Evolutionary conservation across 2,329 filamentous ascomycete genomes (phyloP).

Genomic region (Alternaria angustiovoidea): DNA sequence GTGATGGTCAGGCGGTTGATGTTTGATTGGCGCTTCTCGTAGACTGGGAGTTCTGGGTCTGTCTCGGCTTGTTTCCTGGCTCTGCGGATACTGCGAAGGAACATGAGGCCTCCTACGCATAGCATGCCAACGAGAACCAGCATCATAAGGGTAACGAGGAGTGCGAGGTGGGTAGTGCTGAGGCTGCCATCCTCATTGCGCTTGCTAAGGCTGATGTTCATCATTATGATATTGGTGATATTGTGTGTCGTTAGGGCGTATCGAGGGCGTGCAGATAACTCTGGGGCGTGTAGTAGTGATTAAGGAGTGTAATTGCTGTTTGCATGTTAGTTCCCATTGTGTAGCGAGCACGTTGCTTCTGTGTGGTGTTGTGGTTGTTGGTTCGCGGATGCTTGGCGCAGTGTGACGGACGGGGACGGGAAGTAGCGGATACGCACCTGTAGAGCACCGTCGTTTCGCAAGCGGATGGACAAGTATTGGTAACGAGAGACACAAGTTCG

Average conservation of each 20-base stretch:
- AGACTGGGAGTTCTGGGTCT: constrained; percentile 67
- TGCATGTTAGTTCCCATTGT: constrained; percentile 30
- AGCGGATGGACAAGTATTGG: constrained; percentile 18
- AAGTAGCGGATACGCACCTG: constrained; percentile 39
- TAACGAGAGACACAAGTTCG: constrained; percentile 34
- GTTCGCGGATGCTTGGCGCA: constrained; percentile 27
- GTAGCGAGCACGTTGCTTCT: constrained; percentile 10
- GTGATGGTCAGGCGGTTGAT: constrained; percentile 67
- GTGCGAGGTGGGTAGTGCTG: constrained; percentile 71
- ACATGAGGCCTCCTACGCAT: constrained; percentile 72
- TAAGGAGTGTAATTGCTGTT: constrained; percentile 39
- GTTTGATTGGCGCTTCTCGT: constrained; percentile 66
- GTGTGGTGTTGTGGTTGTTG: constrained; percentile 24
- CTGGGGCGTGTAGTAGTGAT: constrained; percentile 26
- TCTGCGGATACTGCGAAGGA: constrained; percentile 73
- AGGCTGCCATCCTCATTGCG: constrained; percentile 59
- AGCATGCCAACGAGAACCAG: constrained; percentile 77
- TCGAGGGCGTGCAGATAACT: constrained; percentile 30
- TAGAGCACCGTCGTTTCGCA: constrained; percentile 23
- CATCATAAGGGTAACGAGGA: constrained; percentile 80
- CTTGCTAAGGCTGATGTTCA: constrained; percentile 60
- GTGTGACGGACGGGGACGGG: constrained; percentile 19
- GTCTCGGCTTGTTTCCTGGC: constrained; percentile 56
- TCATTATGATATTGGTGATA: constrained; percentile 38
- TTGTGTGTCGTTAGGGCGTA: constrained; percentile 32